Base-by-base conservation (phyloP, 163 green algal species). In the Scenedesmus sp. region DNA sequence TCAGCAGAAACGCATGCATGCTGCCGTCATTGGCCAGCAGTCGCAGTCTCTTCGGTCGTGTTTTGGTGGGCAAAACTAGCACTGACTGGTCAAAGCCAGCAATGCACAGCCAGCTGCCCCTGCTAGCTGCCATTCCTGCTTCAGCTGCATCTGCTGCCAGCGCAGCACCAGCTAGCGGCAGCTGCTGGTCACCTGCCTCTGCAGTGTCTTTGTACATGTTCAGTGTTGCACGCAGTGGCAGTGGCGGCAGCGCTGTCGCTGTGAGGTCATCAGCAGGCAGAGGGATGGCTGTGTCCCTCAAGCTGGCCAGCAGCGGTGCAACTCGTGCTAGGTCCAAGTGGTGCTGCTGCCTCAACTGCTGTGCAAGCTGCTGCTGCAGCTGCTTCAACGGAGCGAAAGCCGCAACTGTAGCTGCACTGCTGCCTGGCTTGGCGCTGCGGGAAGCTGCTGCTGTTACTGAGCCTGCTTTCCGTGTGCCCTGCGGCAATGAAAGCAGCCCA, bases 51-150 rank as follows among this genome's bases (percentile, higher is more conserved):
- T 99, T 99, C 16, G 97, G 97, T 6, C 97, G 94, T 0, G 97
- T 99, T 93, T 99, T 99, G 40, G 97, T 99, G 44, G 91, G 81
- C 73, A 99, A 94, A 6, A 91, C 91, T 0, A 86, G 37, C 43
- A 82, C 84, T 12, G 56, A 53, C 44, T 44, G 76, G 53, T 84
- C 81, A 78, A 97, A 93, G 24, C 65, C 70, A 22, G 81, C 87
- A 44, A 97, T 91, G 10, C 90, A 96, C 44, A 96, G 80, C 72
- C 42, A 88, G 76, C 16, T 81, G 40, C 51, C 56, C 53, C 70
- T 35, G 93, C 33, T 68, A 0, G 80, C 85, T 87, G 72, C 61
- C 26, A 15, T 1, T n/a, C 37, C 56, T 5, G 20, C 22, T 13
- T 84, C 49, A 65, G 24, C 37, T 37, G 70, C 68, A 83, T 18